phyloP scores from a whole-genome alignment of 352 stramenopile genomes.

The Globisporangium acanthophoron region DNA sequence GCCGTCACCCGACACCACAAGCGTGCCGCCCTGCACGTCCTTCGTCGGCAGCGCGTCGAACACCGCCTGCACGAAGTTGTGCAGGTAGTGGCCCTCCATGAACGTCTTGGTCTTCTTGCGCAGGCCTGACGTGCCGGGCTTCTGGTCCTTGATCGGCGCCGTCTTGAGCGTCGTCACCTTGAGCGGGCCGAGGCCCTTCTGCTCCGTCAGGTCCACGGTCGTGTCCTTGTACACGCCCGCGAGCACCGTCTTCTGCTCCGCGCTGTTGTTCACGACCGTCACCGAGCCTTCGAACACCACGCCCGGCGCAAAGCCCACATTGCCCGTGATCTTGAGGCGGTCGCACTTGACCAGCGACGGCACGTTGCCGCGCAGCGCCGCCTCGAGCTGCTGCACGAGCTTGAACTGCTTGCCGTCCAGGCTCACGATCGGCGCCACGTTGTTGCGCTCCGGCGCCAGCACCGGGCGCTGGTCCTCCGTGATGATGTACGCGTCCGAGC shows the following conservation, averaged over 20 bases:
- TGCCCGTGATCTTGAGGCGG: constrained; percentile 93
- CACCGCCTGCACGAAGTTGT: constrained; percentile 97
- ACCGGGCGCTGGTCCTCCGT: constrained; percentile 94
- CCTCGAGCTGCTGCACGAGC: constrained; percentile 96
- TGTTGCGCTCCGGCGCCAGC: constrained; percentile 92
- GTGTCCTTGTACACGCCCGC: constrained; percentile 92
- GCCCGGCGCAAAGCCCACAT: constrained; percentile 90
- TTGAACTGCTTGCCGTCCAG: constrained; percentile 99
- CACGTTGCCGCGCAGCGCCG: constrained; percentile 88
- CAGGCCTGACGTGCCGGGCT: constrained; percentile 96
- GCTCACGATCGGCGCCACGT: constrained; percentile 91
- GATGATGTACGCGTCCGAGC: constrained; percentile 97
- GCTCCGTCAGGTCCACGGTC: constrained; percentile 92
- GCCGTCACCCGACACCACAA: constrained; percentile 96
- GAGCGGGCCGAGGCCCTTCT: constrained; percentile 90
- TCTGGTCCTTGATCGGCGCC: constrained; percentile 92
- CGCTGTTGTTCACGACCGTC: constrained; percentile 93
- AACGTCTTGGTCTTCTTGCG: constrained; percentile 99
- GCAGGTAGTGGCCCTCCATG: constrained; percentile 97
- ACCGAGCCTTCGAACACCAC: constrained; percentile 92
- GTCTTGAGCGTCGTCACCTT: constrained; percentile 85
- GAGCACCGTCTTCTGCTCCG: constrained; percentile 95
- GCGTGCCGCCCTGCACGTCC: constrained; percentile 92
- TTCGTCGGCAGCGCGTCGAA: constrained; percentile 95
- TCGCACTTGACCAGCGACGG: constrained; percentile 95